Evolutionary conservation across 2,329 filamentous ascomycete genomes (phyloP).

Genomic region (Neofusicoccum ribis): DNA sequence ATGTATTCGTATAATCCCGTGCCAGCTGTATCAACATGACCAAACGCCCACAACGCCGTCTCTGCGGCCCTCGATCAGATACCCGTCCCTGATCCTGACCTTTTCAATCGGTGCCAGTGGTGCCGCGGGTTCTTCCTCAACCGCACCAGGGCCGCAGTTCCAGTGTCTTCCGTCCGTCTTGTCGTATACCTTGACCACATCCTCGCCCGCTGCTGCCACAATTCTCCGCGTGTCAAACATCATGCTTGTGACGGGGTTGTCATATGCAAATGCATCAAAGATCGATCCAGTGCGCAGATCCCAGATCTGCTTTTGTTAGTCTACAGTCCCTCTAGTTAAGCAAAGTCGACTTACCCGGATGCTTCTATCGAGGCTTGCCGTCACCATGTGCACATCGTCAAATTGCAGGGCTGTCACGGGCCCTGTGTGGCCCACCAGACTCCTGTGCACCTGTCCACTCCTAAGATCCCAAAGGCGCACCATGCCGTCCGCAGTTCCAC

Average conservation of each 20-base stretch:
- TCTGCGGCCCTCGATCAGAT: constrained; percentile 83
- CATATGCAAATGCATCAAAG: constrained; percentile 93
- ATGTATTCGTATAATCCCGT: neutral
- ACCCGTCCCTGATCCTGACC: constrained; percentile 90
- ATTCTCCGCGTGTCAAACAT: constrained; percentile 94
- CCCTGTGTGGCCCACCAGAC: constrained; percentile 91
- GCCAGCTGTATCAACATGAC: constrained; percentile 43
- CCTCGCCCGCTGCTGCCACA: constrained; percentile 84
- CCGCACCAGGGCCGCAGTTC: constrained; percentile 87
- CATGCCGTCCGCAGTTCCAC: constrained; percentile 96
- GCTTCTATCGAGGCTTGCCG: constrained; percentile 87
- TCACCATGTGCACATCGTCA: constrained; percentile 92
- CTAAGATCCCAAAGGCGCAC: constrained; percentile 94
- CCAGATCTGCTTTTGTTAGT: constrained; percentile 73
- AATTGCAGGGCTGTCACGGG: constrained; percentile 94
- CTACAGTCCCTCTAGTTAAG: constrained; percentile 7
- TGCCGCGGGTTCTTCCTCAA: constrained; percentile 63
- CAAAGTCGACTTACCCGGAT: constrained; percentile 70
- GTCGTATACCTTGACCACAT: constrained; percentile 97
- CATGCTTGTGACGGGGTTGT: constrained; percentile 89
- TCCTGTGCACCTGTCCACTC: constrained; percentile 95
- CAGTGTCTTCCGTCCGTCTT: constrained; percentile 94
- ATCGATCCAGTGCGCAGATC: constrained; percentile 95
- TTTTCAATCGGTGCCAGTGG: constrained; percentile 64
- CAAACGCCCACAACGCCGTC: constrained; percentile 90